Base-by-base conservation (phyloP, 2,329 filamentous ascomycete species). In the Aspergillus pseudoviridinutans region DNA sequence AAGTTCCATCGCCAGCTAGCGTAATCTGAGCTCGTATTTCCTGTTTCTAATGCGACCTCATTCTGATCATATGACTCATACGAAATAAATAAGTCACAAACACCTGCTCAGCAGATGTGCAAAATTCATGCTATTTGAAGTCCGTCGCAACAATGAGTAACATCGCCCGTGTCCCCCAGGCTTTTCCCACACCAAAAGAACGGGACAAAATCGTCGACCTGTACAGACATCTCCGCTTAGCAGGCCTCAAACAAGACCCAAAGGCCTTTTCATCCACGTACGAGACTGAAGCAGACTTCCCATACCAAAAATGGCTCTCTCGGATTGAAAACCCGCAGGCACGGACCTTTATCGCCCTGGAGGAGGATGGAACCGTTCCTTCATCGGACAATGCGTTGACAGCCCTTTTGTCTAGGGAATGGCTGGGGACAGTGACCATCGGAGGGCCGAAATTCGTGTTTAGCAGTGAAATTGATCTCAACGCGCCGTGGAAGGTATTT, bases 161-260 rank as follows among this genome's bases (percentile, higher is more conserved):
- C 28, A 27, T 56, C 28, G 29, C 17, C 4, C 27, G n/a, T 25
- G n/a, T 56, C 3, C 54, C 54, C 7, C 25, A 25, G n/a, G 5
- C 10, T 0, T 38, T 38, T 38, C 22, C 12, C 3, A 14, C 41
- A 49, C 4, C 27, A n/a, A 20, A 49, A 1, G 49, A 28, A 1
- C 41, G 52, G n/a, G 49, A 56, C 20, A 20, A 29, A 14, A 42
- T 58, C n/a, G 27, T 58, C 25, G 25, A 41, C 20, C 49, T 41
- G 14, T 55, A 55, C 42, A 52, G 41, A 22, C 12, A 22, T 6
- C 42, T 58, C 22, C 53, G 56, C 6, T n/a, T 58, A 12, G 28
- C 17, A 12, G 56, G 53, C 5, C 53, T 58, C 7, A 41, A 58
- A 28, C 46, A 58, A n/a, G 32, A 52, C 5, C 53, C 56, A 5